A percentile compares a stretch with the other conserved stretches of the same genome.
These are phyloP conservation scores for Ceratobasidium sp. DNA, from an alignment of 1,284 basidiomycete species.

Conservation along the genomic window DNA sequence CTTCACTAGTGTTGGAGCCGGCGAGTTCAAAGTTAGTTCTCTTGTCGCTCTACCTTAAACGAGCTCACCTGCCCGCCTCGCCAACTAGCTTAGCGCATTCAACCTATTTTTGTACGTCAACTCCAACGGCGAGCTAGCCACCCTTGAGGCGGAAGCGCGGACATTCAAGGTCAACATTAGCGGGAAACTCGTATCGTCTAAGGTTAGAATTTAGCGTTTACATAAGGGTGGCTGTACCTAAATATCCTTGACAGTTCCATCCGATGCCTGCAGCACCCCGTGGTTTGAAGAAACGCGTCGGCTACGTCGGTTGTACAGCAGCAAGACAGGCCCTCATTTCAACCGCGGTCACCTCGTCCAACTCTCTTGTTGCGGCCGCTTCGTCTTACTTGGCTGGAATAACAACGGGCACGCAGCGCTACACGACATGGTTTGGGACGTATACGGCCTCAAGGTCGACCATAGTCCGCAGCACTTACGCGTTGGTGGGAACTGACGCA, in stretches of 20 bases:
- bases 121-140: slow-evolving; percentile 32
- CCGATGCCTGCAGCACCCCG: slow-evolving; percentile 7
- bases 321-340: slow-evolving; percentile 38
- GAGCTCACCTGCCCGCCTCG: too few species aligned
- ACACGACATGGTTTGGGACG: slow-evolving; percentile 44
- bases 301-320: slow-evolving; percentile 39
- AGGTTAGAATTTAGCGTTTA: too few species aligned
- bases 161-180: slow-evolving; percentile 31
- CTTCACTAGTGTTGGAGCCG: slow-evolving; percentile 45
- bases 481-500: slow-evolving; percentile 39
- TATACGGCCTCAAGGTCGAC: slow-evolving; percentile 2
- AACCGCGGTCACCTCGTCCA: slow-evolving; percentile 42
- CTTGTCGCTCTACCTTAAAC: neutral
- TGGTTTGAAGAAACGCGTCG: too few species aligned
- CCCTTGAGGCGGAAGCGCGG: slow-evolving; percentile 33
- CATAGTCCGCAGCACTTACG: slow-evolving; percentile 38
- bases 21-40: slow-evolving; percentile 34
- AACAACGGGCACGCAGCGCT: slow-evolving; percentile 21
- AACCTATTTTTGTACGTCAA: slow-evolving; percentile 44
- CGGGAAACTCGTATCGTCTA: slow-evolving; percentile 44
- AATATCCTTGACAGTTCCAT: slow-evolving; percentile 24
- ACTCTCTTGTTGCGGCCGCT: slow-evolving; percentile 39
- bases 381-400: slow-evolving; percentile 8
- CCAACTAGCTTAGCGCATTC: slow-evolving; percentile 7
- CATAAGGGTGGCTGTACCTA: too few species aligned